Evolutionary conservation across 495 filamentous ascomycete genomes (phyloP).

Genomic region (Letharia lupina): DNA sequence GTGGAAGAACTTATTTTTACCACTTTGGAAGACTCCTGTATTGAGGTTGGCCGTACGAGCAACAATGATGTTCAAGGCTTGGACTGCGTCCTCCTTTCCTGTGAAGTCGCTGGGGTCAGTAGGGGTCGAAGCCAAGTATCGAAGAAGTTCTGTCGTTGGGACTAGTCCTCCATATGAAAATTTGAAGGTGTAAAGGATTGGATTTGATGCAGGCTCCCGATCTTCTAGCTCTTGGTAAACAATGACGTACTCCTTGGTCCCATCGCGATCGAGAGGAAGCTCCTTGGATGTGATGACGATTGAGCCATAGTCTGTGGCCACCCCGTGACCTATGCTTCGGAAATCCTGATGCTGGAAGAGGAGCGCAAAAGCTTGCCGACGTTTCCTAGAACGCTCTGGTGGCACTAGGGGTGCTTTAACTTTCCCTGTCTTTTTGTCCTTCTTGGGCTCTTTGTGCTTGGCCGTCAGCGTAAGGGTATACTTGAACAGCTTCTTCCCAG

Average conservation of each 20-base stretch:
- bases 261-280: conserved; percentile 6
- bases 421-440: neutral
- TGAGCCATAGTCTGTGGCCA: conserved; percentile 12
- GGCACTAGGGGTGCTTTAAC: neutral
- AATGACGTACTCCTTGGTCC: neutral
- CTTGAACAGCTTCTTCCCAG: conserved; percentile 10
- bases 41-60: conserved; percentile 30
- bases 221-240: conserved; percentile 16
- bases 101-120: conserved; percentile 46
- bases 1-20: conserved; percentile 20
- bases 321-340: neutral
- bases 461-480: conserved; percentile 1
- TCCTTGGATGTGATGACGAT: conserved; percentile 9
- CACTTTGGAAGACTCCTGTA: conserved; percentile 23
- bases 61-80: conserved; percentile 44
- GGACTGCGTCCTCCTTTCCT: conserved; percentile 32
- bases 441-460: conserved; percentile 8
- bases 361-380: conserved; percentile 17
- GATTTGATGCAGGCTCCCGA: conserved; percentile 1
- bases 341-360: conserved; percentile 14
- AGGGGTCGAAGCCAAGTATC: conserved; percentile 39
- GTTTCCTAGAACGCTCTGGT: neutral
- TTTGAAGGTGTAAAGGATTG: conserved; percentile 15
- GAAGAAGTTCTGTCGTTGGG: conserved; percentile 19
- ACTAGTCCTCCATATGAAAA: conserved; percentile 1